Evolutionary conservation across 495 filamentous ascomycete genomes (phyloP).

Genomic region (Aspergillus bridgeri): DNA sequence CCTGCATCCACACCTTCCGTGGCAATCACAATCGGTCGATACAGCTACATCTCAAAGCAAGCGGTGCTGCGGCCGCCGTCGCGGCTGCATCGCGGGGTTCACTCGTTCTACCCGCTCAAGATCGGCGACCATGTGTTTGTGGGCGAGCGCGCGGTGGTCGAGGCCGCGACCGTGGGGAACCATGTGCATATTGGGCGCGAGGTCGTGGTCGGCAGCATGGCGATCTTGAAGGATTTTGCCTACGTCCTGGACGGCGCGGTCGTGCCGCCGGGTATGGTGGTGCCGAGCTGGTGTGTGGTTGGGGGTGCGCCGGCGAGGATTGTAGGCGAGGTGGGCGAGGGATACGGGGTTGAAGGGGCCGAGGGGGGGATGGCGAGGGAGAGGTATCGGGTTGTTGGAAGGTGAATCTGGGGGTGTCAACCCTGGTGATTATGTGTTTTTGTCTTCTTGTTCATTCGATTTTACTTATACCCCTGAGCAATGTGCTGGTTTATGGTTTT

Average conservation of each 20-base stretch:
- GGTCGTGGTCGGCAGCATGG: conserved; percentile 74
- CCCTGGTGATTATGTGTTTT: conserved; percentile 5
- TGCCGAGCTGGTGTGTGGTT: conserved; percentile 84
- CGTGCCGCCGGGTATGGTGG: conserved; percentile 82
- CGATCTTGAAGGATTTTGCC: conserved; percentile 87
- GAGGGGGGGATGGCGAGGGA: conserved; percentile 46
- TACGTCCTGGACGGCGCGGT: conserved; percentile 78
- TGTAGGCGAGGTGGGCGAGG: conserved; percentile 82
- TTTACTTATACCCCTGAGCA: conserved; percentile 21
- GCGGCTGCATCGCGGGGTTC: conserved; percentile 54
- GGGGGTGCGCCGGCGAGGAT: conserved; percentile 77
- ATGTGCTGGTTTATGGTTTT: not conserved
- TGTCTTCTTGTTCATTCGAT: conserved; percentile 9
- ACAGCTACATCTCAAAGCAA: conserved; percentile 75
- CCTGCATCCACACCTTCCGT: conserved; percentile 30
- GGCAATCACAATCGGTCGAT: conserved; percentile 81
- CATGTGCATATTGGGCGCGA: conserved; percentile 79
- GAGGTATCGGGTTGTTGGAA: conserved; percentile 44
- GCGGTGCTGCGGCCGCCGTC: conserved; percentile 74
- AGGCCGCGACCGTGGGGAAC: conserved; percentile 72
- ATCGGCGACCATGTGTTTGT: conserved; percentile 93
- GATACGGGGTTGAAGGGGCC: conserved; percentile 56
- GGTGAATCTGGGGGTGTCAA: conserved; percentile 15
- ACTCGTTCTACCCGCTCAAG: conserved; percentile 78
- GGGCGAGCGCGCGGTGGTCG: conserved; percentile 66